phyloP scores from a whole-genome alignment of 306 rosid genomes.

The Spatholobus suberectus region DNA sequence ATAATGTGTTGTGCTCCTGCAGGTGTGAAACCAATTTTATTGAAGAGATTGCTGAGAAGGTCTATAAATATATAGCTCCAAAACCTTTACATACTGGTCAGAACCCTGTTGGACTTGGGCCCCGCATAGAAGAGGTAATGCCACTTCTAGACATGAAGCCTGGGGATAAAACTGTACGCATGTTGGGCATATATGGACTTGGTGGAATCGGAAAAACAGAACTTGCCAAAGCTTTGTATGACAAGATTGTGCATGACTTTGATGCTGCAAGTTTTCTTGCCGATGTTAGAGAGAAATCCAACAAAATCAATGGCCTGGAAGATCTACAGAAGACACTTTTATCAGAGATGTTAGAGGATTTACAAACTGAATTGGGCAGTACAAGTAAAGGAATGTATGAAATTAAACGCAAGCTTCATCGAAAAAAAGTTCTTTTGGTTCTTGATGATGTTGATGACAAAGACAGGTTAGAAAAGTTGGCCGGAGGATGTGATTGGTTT shows the following conservation, averaged over 20 bases:
- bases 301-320: not conserved
- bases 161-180: not conserved
- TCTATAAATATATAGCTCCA: not conserved
- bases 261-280: constrained; percentile 33
- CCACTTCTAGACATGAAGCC: constrained; percentile 11
- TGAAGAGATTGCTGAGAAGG: not conserved
- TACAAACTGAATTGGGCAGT: not conserved
- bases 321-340: constrained; percentile 7
- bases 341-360: not conserved
- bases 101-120: not conserved
- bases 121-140: not conserved
- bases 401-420: not conserved
- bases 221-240: constrained; percentile 31
- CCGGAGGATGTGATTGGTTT: constrained; percentile 40
- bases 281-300: constrained; percentile 12
- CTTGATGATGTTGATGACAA: constrained; percentile 37
- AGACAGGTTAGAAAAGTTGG: not conserved
- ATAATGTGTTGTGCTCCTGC: not conserved
- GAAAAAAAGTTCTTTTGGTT: constrained; percentile 25
- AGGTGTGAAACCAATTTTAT: constrained; percentile 3
- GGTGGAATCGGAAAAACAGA: constrained; percentile 34
- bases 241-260: constrained; percentile 19
- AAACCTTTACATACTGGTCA: not conserved
- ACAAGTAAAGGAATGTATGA: not conserved
- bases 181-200: constrained; percentile 38